A percentile compares a stretch with the other conserved stretches of the same genome.
Evolutionary conservation across 257 asterid genomes (phyloP).

Genomic region (Jasminum sambac): DNA sequence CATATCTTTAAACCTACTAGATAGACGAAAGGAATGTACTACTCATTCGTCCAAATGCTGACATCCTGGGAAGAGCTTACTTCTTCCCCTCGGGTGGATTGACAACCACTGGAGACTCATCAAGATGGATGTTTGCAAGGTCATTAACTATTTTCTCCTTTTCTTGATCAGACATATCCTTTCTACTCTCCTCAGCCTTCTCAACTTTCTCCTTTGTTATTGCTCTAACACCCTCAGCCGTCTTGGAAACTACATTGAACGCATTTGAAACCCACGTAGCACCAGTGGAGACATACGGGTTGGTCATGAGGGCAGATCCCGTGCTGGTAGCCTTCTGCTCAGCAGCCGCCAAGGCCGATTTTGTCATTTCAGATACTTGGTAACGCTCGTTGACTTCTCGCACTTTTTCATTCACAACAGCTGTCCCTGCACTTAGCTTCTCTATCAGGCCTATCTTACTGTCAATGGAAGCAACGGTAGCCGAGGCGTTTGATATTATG

Average conservation of each 20-base stretch:
- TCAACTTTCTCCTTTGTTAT: constrained; percentile 52
- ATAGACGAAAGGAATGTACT: background rate
- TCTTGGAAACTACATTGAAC: constrained; percentile 39
- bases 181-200: constrained; percentile 44
- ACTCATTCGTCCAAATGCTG: background rate
- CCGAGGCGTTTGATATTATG: constrained; percentile 44
- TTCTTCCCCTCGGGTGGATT: constrained; percentile 21
- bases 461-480: constrained; percentile 53
- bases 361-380: constrained; percentile 50
- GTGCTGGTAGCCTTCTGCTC: constrained; percentile 48
- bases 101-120: constrained; percentile 25
- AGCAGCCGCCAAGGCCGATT: constrained; percentile 42
- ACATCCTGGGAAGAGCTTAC: constrained; percentile 9
- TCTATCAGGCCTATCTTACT: constrained; percentile 45
- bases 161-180: constrained; percentile 27
- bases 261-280: constrained; percentile 59
- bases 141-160: constrained; percentile 28
- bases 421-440: constrained; percentile 49
- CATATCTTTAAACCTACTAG: background rate
- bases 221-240: constrained; percentile 48
- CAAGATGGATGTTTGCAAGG: constrained; percentile 28
- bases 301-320: constrained; percentile 48
- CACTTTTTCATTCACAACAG: constrained; percentile 46
- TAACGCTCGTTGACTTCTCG: constrained; percentile 42
- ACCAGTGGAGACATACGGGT: constrained; percentile 39